phyloP scores from a whole-genome alignment of 2,329 filamentous ascomycete species.

The Didymella exigua region DNA sequence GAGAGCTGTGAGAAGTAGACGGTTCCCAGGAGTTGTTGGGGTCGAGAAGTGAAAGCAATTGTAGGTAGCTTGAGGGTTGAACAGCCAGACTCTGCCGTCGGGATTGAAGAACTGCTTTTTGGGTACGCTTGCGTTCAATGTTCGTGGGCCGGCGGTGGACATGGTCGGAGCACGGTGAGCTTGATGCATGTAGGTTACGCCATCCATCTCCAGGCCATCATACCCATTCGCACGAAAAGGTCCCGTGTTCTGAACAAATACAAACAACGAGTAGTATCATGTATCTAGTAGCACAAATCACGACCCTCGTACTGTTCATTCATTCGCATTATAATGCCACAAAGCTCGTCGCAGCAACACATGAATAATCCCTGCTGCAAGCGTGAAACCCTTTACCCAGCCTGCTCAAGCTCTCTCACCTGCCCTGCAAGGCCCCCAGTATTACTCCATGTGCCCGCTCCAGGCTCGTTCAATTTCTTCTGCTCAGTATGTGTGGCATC shows the following conservation, averaged over 20 bases:
- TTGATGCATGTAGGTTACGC: neutral
- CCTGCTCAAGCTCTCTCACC: constrained; percentile 39
- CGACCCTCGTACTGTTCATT: neutral
- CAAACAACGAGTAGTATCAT: too few relatives aligned
- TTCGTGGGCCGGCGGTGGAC: neutral
- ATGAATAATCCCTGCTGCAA: neutral
- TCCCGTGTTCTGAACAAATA: neutral
- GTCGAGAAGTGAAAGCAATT: neutral
- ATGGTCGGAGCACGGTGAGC: neutral
- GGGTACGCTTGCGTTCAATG: neutral
- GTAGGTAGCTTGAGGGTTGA: too few relatives aligned
- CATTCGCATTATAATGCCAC: neutral
- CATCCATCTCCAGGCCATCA: neutral
- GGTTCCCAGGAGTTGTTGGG: neutral
- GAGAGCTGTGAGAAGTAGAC: neutral
- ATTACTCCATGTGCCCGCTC: constrained; percentile 42
- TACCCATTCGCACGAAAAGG: neutral
- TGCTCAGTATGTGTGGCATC: constrained; percentile 45
- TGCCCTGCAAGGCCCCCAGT: constrained; percentile 40
- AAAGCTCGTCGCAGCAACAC: neutral
- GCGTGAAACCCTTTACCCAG: too few relatives aligned
- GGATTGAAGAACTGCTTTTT: too few relatives aligned
- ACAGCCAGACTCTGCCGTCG: too few relatives aligned
- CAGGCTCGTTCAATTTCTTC: constrained; percentile 48
- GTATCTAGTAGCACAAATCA: neutral